phyloP scores from a whole-genome alignment of 768 basidiomycete genomes.

The Mycena sanguinolenta region DNA sequence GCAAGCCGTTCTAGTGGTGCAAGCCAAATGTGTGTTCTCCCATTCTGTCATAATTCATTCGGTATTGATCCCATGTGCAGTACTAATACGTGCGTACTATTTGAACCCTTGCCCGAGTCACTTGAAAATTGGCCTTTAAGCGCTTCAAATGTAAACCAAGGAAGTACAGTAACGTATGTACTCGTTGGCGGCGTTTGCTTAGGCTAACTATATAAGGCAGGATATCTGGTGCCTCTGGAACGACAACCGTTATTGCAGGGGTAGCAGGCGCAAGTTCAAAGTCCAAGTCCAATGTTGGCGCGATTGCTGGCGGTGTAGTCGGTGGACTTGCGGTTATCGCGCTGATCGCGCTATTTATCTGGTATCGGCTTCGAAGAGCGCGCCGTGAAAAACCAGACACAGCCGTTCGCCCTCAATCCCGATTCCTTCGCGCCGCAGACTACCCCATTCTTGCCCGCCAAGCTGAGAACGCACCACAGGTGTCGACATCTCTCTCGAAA shows the following conservation, averaged over 20 bases:
- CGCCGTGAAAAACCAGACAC: not conserved
- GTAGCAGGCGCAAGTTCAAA: not conserved
- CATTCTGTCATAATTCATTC: not conserved
- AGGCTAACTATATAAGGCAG: not conserved
- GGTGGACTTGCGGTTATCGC: conserved; percentile 9
- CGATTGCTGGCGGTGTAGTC: conserved; percentile 12
- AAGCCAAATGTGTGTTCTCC: not conserved
- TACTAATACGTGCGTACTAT: not conserved
- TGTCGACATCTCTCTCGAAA: not conserved
- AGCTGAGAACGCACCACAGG: not conserved
- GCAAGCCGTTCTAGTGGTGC: not conserved
- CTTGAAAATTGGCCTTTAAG: not conserved
- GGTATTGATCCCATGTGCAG: not conserved
- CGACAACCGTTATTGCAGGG: conserved; percentile 7
- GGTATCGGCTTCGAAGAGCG: not conserved
- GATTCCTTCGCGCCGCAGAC: conserved; percentile 14
- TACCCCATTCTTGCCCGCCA: conserved; percentile 1
- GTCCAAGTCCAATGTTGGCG: not conserved
- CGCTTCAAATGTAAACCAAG: not conserved
- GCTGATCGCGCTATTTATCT: conserved; percentile 5
- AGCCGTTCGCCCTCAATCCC: conserved; percentile 11
- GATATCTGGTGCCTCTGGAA: conserved; percentile 2
- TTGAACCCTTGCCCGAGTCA: not conserved
- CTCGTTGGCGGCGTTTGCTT: not conserved
- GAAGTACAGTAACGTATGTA: conserved; percentile 16